Evolutionary conservation across 805 yeast genomes (phyloP).

Genomic region (Metschnikowia gelsemii): DNA sequence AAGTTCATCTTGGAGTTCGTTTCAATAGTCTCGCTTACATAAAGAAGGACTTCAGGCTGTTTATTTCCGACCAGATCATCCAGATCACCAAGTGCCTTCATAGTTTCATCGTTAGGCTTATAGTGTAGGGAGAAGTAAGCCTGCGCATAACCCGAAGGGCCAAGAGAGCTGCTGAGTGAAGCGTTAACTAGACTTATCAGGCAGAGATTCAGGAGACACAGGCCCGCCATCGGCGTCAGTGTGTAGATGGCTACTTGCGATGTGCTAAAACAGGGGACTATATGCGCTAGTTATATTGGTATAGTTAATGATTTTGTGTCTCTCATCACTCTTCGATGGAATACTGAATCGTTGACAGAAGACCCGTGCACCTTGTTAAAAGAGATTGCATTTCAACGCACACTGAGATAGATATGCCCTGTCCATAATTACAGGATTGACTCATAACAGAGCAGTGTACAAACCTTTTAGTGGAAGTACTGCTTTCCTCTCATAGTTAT

Average conservation of each 20-base stretch:
- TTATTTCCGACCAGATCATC: constrained; percentile 18
- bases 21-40: constrained; percentile 33
- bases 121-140: constrained; percentile 24
- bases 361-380: no score
- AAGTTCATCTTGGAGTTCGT: constrained; percentile 28
- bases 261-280: not conserved
- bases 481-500: no score
- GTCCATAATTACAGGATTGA: no score
- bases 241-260: not conserved
- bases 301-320: no score
- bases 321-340: no score
- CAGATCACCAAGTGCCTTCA: no score
- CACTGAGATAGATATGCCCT: no score
- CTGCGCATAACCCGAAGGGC: constrained; percentile 1
- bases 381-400: no score
- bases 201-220: constrained; percentile 4
- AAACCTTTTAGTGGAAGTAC: no score
- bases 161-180: not conserved
- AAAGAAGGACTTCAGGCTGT: constrained; percentile 20
- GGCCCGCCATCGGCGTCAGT: constrained; percentile 8
- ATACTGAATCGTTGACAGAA: no score
- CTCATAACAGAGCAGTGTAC: no score
- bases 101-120: not conserved
- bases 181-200: constrained; percentile 7
- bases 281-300: no score